Percentiles rank a stretch among this genome's conserved stretches.
These are phyloP conservation scores for Thermoascus crustaceus DNA, from an alignment of 2,329 filamentous ascomycete genomes.

Conservation along the genomic window DNA sequence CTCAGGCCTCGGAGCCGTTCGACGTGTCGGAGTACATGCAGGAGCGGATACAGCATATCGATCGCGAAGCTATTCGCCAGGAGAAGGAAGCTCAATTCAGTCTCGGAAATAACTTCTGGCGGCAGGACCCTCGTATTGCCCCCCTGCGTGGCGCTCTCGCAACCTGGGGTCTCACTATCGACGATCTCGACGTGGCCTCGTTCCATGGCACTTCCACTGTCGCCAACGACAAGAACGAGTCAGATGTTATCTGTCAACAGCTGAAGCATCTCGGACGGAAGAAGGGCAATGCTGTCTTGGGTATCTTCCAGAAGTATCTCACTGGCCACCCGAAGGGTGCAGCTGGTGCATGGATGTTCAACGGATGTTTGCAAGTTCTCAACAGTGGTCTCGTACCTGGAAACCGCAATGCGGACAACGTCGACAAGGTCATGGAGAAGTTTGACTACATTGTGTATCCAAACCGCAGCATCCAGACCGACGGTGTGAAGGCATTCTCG, in stretches of 20 bases:
- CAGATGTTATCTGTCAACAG: slow-evolving; percentile 93
- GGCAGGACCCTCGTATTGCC: slow-evolving; percentile 84
- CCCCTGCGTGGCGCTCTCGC: slow-evolving; percentile 92
- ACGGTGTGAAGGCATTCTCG: slow-evolving; percentile 96
- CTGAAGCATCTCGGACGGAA: slow-evolving; percentile 86
- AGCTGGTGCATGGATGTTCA: slow-evolving; percentile 99
- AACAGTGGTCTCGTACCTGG: slow-evolving; percentile 91
- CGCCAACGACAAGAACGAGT: slow-evolving; percentile 99
- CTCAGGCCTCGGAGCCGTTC: slow-evolving; percentile 61
- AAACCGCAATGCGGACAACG: slow-evolving; percentile 96
- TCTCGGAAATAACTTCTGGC: slow-evolving; percentile 99
- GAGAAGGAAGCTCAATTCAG: slow-evolving; percentile 88
- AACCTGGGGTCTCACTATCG: slow-evolving; percentile 95
- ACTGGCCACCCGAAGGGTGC: slow-evolving; percentile 99
- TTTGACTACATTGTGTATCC: slow-evolving; percentile 98
- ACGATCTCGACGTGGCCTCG: slow-evolving; percentile 88
- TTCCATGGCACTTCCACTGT: slow-evolving; percentile 99
- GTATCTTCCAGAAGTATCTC: slow-evolving; percentile 99
- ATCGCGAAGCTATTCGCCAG: slow-evolving; percentile 78
- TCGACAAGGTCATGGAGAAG: slow-evolving; percentile 92
- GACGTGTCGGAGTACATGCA: slow-evolving; percentile 77
- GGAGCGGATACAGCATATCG: slow-evolving; percentile 77
- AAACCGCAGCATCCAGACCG: slow-evolving; percentile 89
- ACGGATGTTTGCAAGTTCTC: slow-evolving; percentile 91
- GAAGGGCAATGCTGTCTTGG: slow-evolving; percentile 92